Evolutionary conservation across 148 eudicot species (phyloP).

Genomic region (Rhododendron molle): DNA sequence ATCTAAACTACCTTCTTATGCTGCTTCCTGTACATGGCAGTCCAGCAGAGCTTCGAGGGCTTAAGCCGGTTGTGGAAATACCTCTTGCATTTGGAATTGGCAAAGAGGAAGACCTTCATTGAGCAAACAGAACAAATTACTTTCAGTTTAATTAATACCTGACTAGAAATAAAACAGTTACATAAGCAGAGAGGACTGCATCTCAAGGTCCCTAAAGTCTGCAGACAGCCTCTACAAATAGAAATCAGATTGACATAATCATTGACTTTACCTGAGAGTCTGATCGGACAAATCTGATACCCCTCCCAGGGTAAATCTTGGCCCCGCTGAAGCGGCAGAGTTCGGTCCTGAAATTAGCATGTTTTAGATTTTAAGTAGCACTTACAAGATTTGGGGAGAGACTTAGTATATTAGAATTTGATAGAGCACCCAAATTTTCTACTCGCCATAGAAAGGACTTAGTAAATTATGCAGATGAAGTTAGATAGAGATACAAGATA

Average conservation of each 20-base stretch:
- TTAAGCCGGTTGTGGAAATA: slow-evolving; percentile 64
- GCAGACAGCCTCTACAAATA: background rate
- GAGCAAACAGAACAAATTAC: background rate
- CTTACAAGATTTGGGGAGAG: background rate
- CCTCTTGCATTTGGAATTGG: slow-evolving; percentile 64
- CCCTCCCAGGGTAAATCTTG: slow-evolving; percentile 60
- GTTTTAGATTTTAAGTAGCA: background rate
- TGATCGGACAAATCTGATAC: slow-evolving; percentile 45
- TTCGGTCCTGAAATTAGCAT: slow-evolving; percentile 34
- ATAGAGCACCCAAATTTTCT: background rate
- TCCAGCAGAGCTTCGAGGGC: slow-evolving; percentile 67
- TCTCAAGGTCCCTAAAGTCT: background rate
- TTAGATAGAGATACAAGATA: background rate
- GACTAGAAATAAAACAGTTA: background rate
- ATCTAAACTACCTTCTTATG: slow-evolving; percentile 54
- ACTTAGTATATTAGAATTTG: background rate
- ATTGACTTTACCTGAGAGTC: slow-evolving; percentile 44
- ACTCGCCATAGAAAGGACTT: background rate
- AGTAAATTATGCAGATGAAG: background rate
- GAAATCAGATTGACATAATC: background rate
- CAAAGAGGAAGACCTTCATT: slow-evolving; percentile 56
- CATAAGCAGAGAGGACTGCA: background rate
- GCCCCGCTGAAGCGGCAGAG: slow-evolving; percentile 60
- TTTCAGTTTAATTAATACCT: background rate
- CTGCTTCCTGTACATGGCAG: slow-evolving; percentile 67